Evolutionary conservation across 495 filamentous ascomycete species (phyloP), one percentile per base, ranked within the genome.

Genomic region (Xylaria nigripes): DNA sequence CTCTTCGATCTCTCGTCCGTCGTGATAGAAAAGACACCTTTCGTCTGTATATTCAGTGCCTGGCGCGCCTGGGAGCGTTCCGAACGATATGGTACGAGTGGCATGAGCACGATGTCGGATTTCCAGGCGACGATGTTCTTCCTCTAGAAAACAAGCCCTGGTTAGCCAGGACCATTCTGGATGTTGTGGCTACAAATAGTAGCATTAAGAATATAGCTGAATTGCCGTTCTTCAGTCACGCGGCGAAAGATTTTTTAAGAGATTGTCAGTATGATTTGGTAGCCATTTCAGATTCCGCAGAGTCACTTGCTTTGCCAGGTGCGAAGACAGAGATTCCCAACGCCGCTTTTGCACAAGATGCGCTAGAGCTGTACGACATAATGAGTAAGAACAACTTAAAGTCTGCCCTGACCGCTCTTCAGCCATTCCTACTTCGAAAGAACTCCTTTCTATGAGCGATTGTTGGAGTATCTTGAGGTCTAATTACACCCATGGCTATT

Each of bases 31-130:
- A 27, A 10, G 15, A 15, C 0, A 42, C 10, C 29, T 50, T 46
- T 15, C 45, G 12, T 15, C 16, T 25, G 22, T 63, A 68, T 18
- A 12, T 66, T 19, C 9, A 45, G 16, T 57, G 52, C 24, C 57
- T 68, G 15, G 61, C 57, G 15, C 57, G 57, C 22, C 49, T 68
- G 2, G 61, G 66, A 19, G 63, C 63, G 1, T 58, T 61, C 25
- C 59, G 61, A 30, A 61, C 63, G 1, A 43, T 68, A 51, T 62
- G 62, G 60, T 40, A 63, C 41, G 27, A 63, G n/a, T 56, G 58
- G 56, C 58, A 51, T 13, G 36, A n/a, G 30, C 47, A 16, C 29
- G 23, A 48, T 47, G 38, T 8, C 19, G 8, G 6, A 1, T 21
- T 45, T 10, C 38, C 24, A 30, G 24, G 10, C 2, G 3, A 7